Percentiles rank a stretch among this genome's conserved stretches.
Conservation (phyloP, 2,329 filamentous ascomycete species). For the Teratosphaeriaceae sp. region DNA sequence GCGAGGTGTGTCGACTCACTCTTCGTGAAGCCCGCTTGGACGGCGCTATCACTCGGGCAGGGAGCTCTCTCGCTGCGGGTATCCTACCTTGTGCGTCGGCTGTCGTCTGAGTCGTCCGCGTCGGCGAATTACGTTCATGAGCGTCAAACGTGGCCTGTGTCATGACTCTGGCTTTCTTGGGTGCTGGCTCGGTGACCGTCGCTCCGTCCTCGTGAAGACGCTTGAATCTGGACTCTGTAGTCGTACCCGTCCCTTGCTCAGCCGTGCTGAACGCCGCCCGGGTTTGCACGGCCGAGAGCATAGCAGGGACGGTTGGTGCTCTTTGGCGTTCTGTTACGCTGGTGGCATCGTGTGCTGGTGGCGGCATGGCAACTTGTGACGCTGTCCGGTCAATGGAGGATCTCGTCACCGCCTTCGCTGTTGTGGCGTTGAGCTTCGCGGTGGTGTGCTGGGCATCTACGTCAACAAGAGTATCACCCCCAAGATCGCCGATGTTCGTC, state of each 20-base stretch:
- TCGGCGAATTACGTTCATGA: too few relatives aligned
- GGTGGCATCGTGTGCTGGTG: slow-evolving; percentile 8
- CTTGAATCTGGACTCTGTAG: neutral
- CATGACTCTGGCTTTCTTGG: neutral
- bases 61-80: neutral
- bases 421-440: neutral
- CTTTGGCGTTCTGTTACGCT: neutral
- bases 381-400: slow-evolving; percentile 8
- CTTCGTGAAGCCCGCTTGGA: slow-evolving; percentile 6
- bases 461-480: neutral
- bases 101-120: neutral
- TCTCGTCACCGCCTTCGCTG: neutral
- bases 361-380: slow-evolving; percentile 21
- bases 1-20: slow-evolving; percentile 12
- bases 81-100: neutral
- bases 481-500: neutral
- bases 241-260: neutral
- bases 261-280: too few relatives aligned
- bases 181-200: neutral
- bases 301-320: neutral
- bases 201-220: neutral
- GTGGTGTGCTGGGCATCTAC: neutral
- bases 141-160: neutral
- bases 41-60: neutral
- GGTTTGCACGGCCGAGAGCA: neutral